A percentile compares a stretch with the other conserved stretches of the same genome.
Evolutionary conservation across 495 filamentous ascomycete genomes (phyloP).

Genomic region (Hamigera avellanea): DNA sequence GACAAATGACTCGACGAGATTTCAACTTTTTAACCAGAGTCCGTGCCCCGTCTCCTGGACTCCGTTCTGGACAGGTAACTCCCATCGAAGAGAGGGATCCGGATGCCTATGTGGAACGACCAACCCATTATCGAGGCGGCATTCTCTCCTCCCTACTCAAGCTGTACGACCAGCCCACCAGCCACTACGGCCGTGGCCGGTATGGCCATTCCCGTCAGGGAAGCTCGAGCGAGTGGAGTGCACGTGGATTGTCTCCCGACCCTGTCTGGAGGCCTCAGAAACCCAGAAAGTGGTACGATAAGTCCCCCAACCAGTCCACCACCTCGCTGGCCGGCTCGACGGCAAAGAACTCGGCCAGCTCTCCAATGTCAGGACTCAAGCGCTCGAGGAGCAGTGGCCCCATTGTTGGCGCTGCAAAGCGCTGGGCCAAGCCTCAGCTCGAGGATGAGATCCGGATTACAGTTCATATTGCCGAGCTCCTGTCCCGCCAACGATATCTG

Average conservation of each 20-base stretch:
- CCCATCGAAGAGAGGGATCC: conserved; percentile 47
- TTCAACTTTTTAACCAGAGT: conserved; percentile 24
- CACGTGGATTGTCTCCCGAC: conserved; percentile 22
- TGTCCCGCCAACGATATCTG: conserved; percentile 74
- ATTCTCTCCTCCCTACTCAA: conserved; percentile 70
- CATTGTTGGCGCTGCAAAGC: conserved; percentile 27
- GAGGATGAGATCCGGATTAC: conserved; percentile 73
- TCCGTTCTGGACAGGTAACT: conserved; percentile 47
- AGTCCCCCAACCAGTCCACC: conserved; percentile 35
- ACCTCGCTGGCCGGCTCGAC: conserved; percentile 36
- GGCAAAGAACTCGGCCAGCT: conserved; percentile 26
- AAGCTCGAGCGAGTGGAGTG: conserved; percentile 22
- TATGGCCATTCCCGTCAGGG: conserved; percentile 23
- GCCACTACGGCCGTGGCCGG: conserved; percentile 13
- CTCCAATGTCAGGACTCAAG: conserved; percentile 29
- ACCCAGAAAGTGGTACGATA: conserved; percentile 56
- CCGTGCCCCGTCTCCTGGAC: conserved; percentile 24
- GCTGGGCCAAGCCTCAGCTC: conserved; percentile 31
- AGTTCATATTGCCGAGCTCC: conserved; percentile 74
- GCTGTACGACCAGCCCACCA: conserved; percentile 43
- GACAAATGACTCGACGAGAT: conserved; percentile 30
- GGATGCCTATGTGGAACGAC: conserved; percentile 57
- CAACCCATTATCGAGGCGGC: conserved; percentile 61
- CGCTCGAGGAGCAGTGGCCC: conserved; percentile 33
- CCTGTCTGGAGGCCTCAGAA: conserved; percentile 25